These are phyloP conservation scores for thale cress (Arabidopsis thaliana) DNA, from an alignment of 345 rosid genomes.

Conservation along the genomic window DNA sequence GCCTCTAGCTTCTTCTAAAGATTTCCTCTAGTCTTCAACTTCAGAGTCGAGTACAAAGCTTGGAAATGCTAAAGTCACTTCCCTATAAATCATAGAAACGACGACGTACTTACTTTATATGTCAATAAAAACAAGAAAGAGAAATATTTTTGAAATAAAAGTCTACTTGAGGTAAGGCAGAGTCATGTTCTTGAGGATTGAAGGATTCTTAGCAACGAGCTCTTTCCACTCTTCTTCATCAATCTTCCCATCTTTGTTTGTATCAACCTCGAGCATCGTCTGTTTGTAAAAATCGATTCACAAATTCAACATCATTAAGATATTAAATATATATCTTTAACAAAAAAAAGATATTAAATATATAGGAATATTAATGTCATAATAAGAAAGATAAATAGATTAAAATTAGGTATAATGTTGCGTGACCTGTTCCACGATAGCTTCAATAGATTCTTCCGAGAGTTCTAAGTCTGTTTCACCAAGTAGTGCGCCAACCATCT, in stretches of 20 bases:
- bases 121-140: not conserved
- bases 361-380: constrained; percentile 19
- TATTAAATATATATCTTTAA: not conserved
- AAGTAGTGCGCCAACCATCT: constrained; percentile 75
- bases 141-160: not conserved
- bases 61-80: constrained; percentile 44
- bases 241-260: constrained; percentile 78
- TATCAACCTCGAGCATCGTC: constrained; percentile 71
- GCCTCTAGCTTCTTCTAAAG: not conserved
- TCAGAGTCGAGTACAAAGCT: constrained; percentile 41
- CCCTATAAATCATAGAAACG: constrained; percentile 26
- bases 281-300: constrained; percentile 30
- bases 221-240: constrained; percentile 83
- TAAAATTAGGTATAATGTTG: not conserved
- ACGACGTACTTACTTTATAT: not conserved
- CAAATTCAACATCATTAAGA: no score
- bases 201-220: constrained; percentile 65
- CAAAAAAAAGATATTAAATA: not conserved
- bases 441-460: constrained; percentile 55
- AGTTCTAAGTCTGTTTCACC: constrained; percentile 68
- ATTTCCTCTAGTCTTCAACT: constrained; percentile 36
- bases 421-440: constrained; percentile 72
- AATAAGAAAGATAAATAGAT: not conserved
- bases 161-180: constrained; percentile 65
- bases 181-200: constrained; percentile 79